Conservation (phyloP, 2,329 filamentous ascomycete species). For the Scleromitrula shiraiana region DNA sequence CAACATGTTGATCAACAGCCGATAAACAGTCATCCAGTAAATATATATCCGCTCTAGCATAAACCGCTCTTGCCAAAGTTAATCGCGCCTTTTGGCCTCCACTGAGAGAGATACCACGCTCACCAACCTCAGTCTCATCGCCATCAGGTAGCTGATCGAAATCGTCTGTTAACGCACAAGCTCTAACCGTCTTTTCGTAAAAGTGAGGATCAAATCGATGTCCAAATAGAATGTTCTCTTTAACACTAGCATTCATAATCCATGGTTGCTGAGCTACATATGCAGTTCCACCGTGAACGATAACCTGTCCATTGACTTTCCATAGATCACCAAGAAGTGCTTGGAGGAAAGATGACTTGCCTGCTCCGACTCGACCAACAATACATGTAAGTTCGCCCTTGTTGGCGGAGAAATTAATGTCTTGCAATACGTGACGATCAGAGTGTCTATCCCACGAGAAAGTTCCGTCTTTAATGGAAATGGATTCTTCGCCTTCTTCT, state of each 20-base stretch:
- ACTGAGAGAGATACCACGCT: constrained; percentile 91
- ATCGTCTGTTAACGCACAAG: constrained; percentile 85
- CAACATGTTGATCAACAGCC: constrained; percentile 97
- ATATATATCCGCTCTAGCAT: constrained; percentile 93
- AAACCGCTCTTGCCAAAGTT: constrained; percentile 86
- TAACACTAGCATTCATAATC: constrained; percentile 97
- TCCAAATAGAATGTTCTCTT: constrained; percentile 95
- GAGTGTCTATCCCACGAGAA: constrained; percentile 94
- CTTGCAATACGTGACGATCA: constrained; percentile 60
- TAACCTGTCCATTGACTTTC: constrained; percentile 78
- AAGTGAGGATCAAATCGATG: constrained; percentile 90
- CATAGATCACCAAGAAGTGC: constrained; percentile 84
- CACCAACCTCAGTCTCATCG: constrained; percentile 92
- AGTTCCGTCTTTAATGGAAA: constrained; percentile 73
- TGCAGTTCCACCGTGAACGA: constrained; percentile 73
- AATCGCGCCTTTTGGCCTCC: constrained; percentile 94
- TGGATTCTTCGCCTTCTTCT: constrained; percentile 74
- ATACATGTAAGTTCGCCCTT: constrained; percentile 92
- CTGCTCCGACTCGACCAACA: constrained; percentile 87
- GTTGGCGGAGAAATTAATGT: constrained; percentile 80
- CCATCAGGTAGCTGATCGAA: constrained; percentile 90
- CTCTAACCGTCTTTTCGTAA: constrained; percentile 86
- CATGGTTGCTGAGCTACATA: constrained; percentile 91
- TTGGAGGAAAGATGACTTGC: constrained; percentile 89
- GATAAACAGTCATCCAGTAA: constrained; percentile 90